These are phyloP conservation scores for Drosera spatulata DNA, from an alignment of 179 eudicot species.

Conservation along the genomic window DNA sequence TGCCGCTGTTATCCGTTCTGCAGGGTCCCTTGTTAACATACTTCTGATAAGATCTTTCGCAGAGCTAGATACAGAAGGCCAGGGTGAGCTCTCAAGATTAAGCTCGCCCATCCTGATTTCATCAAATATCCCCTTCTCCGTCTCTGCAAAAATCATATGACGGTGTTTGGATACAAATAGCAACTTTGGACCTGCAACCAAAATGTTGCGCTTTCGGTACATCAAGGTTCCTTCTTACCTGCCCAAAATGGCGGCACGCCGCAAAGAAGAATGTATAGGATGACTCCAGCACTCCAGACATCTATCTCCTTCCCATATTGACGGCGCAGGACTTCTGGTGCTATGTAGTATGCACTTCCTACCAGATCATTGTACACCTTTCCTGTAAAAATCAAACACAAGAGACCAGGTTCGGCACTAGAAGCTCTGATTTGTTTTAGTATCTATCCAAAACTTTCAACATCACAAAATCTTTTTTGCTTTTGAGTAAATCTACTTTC, in stretches of 20 bases:
- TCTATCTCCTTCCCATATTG: constrained; percentile 54
- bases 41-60: constrained; percentile 66
- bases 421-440: not conserved
- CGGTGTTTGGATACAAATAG: no score
- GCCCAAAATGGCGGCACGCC: constrained; percentile 87
- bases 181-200: no score
- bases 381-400: constrained; percentile 18
- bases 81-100: constrained; percentile 60
- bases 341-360: constrained; percentile 57
- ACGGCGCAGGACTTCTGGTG: constrained; percentile 53
- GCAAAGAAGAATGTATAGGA: constrained; percentile 40
- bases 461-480: no score
- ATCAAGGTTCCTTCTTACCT: constrained; percentile 15
- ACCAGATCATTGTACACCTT: constrained; percentile 45
- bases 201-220: no score
- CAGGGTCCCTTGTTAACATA: constrained; percentile 60
- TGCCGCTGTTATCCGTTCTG: constrained; percentile 54
- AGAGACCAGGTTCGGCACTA: not conserved
- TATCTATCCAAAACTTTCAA: not conserved
- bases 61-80: constrained; percentile 58
- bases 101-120: constrained; percentile 57
- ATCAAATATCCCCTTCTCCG: constrained; percentile 72
- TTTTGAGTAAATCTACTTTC: no score
- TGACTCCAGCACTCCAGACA: constrained; percentile 56
- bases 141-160: constrained; percentile 21